phyloP scores from a whole-genome alignment of 768 basidiomycete genomes.

The Mrakia gelida region DNA sequence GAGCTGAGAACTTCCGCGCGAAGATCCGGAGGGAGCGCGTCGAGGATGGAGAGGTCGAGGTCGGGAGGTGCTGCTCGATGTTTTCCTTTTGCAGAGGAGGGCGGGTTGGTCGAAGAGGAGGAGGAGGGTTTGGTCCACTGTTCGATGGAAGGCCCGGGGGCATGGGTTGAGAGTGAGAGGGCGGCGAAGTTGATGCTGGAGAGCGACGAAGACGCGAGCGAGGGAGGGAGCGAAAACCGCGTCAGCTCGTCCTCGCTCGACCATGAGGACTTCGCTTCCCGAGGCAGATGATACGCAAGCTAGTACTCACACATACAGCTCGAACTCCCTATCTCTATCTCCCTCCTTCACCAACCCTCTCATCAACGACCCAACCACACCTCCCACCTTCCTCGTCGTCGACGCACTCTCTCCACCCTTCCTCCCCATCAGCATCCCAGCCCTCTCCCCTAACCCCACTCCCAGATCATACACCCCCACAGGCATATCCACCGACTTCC shows the following conservation, averaged over 20 bases:
- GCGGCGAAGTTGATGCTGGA: slow-evolving; percentile 28
- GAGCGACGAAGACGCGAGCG: not conserved
- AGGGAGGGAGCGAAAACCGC: not conserved
- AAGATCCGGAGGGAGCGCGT: not conserved
- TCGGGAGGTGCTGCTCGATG: slow-evolving; percentile 13
- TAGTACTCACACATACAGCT: slow-evolving; percentile 22
- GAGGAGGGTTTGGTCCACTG: slow-evolving; percentile 6
- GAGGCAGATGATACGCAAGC: no score
- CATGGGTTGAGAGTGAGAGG: not conserved
- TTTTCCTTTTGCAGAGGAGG: not conserved
- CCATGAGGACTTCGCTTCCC: no score
- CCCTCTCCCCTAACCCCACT: not conserved
- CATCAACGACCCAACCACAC: slow-evolving; percentile 1
- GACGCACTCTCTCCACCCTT: not conserved
- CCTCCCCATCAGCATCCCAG: slow-evolving; percentile 13
- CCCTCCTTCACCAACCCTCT: slow-evolving; percentile 3
- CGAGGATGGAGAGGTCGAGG: slow-evolving; percentile 19
- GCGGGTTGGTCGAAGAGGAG: not conserved
- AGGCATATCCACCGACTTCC: slow-evolving; percentile 3
- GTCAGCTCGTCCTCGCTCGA: not conserved
- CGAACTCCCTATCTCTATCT: not conserved
- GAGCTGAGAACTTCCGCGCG: not conserved
- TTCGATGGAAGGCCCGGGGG: not conserved
- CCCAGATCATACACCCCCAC: not conserved
- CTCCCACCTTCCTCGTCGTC: not conserved